A percentile compares a stretch with the other conserved stretches of the same genome.
Evolutionary conservation across 2,329 filamentous ascomycete species (phyloP).

Genomic region (Aspergillus nomiae): DNA sequence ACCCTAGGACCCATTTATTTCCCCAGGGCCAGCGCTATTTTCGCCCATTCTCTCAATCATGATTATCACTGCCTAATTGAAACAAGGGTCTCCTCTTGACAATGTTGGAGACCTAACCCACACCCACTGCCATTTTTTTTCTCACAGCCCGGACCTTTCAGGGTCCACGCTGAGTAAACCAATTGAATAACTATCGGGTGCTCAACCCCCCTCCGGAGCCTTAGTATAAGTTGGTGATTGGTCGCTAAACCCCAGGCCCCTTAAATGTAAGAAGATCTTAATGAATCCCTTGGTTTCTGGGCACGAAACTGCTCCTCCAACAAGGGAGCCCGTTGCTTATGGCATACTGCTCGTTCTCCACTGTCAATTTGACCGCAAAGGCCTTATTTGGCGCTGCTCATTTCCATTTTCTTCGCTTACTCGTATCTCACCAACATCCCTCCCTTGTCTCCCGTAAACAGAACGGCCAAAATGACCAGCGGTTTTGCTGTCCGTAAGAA

Average conservation of each 20-base stretch:
- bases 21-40: no score
- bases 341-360: background rate
- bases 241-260: background rate
- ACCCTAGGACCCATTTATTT: background rate
- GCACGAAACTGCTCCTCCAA: background rate
- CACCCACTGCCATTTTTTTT: background rate
- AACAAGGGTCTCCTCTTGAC: background rate
- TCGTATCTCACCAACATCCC: background rate
- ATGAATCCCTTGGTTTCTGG: background rate
- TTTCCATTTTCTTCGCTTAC: background rate
- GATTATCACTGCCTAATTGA: background rate
- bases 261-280: background rate
- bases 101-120: background rate
- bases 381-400: background rate
- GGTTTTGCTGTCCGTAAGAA: constrained; percentile 9
- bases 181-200: background rate
- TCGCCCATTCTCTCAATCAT: background rate
- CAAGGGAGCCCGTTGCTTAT: background rate
- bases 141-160: background rate
- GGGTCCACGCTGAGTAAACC: background rate
- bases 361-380: background rate
- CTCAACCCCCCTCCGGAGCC: background rate
- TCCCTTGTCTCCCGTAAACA: background rate
- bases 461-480: background rate
- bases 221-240: background rate